These are phyloP conservation scores for Przewalskia tangutica DNA, from an alignment of 257 asterid species.

Conservation along the genomic window DNA sequence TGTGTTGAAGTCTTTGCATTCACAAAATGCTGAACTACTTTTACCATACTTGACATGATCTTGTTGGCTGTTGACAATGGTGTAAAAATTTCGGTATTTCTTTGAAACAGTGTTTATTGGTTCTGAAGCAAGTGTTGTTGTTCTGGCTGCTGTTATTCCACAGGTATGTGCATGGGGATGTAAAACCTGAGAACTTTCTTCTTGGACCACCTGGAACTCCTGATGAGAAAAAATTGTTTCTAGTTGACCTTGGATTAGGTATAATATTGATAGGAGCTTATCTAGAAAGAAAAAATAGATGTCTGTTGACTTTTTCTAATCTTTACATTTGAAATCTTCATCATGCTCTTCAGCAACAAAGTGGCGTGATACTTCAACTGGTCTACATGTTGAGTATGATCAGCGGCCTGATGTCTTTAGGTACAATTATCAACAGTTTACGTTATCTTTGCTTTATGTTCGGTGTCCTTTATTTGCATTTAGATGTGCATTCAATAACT, in stretches of 20 bases:
- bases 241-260: conserved; percentile 93
- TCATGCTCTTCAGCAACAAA: conserved; percentile 33
- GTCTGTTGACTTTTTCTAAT: background rate
- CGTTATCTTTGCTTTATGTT: background rate
- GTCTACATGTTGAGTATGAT: conserved; percentile 62
- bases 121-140: background rate
- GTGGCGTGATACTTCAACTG: conserved; percentile 53
- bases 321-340: background rate
- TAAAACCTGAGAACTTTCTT: conserved; percentile 90
- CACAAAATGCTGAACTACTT: background rate
- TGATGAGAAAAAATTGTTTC: conserved; percentile 67
- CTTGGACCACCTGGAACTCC: conserved; percentile 77
- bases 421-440: conserved; percentile 12
- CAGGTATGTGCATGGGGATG: conserved; percentile 93
- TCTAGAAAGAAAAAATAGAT: background rate
- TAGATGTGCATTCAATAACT: background rate
- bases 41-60: background rate
- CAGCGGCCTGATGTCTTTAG: conserved; percentile 71
- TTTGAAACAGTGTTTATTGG: background rate
- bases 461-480: background rate
- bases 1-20: background rate
- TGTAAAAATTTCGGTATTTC: background rate
- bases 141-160: conserved; percentile 2
- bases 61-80: background rate
- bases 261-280: background rate